A percentile compares a stretch with the other conserved stretches of the same genome.
Evolutionary conservation across 2,329 filamentous ascomycete species (phyloP).

Genomic region (Metarhizium brunneum): DNA sequence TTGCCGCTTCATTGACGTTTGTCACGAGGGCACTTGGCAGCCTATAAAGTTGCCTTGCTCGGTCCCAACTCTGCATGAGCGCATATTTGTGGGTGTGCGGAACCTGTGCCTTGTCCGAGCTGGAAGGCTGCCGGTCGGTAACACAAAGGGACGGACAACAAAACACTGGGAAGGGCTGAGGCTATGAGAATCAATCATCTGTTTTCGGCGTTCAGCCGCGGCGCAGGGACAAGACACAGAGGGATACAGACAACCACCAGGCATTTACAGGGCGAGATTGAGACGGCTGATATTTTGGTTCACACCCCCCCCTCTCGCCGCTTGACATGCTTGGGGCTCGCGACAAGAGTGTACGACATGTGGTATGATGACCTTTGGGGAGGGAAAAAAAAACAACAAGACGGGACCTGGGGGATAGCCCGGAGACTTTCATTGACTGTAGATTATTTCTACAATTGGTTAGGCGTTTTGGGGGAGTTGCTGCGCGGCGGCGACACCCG

Average conservation of each 20-base stretch:
- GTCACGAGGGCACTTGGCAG: not conserved
- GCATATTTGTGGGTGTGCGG: not conserved
- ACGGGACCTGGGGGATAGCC: no score
- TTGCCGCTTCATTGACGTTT: not conserved
- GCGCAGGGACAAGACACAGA: slow-evolving; percentile 1
- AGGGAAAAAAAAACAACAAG: no score
- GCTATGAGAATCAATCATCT: not conserved
- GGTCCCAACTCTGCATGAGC: not conserved
- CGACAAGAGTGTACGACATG: no score
- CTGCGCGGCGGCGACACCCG: not conserved
- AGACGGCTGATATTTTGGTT: not conserved
- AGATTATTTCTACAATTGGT: not conserved
- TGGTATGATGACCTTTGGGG: no score
- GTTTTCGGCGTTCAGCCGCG: slow-evolving; percentile 5
- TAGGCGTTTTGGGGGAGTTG: not conserved
- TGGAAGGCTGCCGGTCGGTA: not conserved
- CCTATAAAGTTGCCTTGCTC: not conserved
- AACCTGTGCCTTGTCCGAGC: not conserved
- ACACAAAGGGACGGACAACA: not conserved
- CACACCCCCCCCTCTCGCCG: no score
- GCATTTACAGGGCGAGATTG: not conserved
- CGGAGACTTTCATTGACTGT: no score
- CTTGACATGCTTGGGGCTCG: no score
- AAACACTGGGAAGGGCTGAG: slow-evolving; percentile 1
- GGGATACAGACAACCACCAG: not conserved